Base-by-base conservation (phyloP, 139 green algal species). In the Spirogloea muscicola region DNA sequence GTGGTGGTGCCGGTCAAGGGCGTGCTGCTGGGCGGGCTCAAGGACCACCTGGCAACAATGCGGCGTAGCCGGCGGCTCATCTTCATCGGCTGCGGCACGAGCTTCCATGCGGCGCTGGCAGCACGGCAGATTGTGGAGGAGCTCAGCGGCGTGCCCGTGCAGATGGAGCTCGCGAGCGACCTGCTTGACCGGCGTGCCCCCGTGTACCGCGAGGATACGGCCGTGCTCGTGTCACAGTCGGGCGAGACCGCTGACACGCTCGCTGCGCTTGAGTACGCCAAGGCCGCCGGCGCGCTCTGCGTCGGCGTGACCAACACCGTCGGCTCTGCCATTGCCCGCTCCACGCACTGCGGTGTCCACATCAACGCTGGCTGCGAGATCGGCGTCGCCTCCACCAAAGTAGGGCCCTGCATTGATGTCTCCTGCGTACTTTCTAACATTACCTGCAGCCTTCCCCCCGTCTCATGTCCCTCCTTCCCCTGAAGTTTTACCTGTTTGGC, bases 241-340 rank as follows among this genome's bases (percentile, higher is more conserved):
- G 94, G 94, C 3, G 94, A 98, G 85, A 98, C 94, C 4, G 92
- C 94, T 1, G 94, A 98, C 87, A 98, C 94, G 38, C 84, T 98
- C 48, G 49, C 86, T 18, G 87, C 91, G 10, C 81, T 96, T 48
- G 84, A 91, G 60, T 96, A 95, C 72, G 88, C 90, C 39, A 91
- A 91, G 84, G 77, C 70, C 9, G 69, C 73, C n/a, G 94, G 94
- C 21, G 93, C 94, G 27, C 81, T 98, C 62, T 97, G 91, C 74
- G 86, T 98, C 51, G 94, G 94, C 42, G 85, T 98, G 51, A 98
- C 94, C 65, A 98, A 98, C 86, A 98, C 93, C 13, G 94, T 98
- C 21, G 92, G 92, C 33, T 90, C 77, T 6, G 88, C 92, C 60
- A 96, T 98, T 49, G 88, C 87, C 9, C 87, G 93, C 49, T 66